These are phyloP conservation scores for Rhizopogon salebrosus DNA, from an alignment of 768 basidiomycete species.

Conservation along the genomic window DNA sequence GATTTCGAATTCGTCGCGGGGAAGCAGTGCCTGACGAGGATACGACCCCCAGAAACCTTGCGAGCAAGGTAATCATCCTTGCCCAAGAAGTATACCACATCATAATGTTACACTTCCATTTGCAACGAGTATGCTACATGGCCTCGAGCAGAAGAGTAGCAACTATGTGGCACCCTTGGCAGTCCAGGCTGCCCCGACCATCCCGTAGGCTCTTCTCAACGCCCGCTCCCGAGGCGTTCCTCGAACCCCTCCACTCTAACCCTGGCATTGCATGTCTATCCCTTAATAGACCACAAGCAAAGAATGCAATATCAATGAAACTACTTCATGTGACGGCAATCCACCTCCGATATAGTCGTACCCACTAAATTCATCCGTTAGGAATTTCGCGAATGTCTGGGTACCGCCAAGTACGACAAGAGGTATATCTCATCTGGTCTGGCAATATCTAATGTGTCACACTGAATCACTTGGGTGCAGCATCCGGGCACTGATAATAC, in stretches of 20 bases:
- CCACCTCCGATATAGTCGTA: slow-evolving; percentile 3
- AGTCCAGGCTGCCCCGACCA: background rate
- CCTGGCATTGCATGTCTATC: slow-evolving; percentile 69
- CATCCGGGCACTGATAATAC: slow-evolving; percentile 76
- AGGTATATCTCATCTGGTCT: slow-evolving; percentile 35
- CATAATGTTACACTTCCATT: background rate
- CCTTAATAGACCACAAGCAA: slow-evolving; percentile 78
- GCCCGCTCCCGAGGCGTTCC: slow-evolving; percentile 29
- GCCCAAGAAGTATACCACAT: too few species aligned
- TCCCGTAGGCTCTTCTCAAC: slow-evolving; percentile 16
- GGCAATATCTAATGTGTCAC: background rate
- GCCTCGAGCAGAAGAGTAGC: too few species aligned
- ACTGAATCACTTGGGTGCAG: slow-evolving; percentile 27
- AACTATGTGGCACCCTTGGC: background rate
- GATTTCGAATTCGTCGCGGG: too few species aligned
- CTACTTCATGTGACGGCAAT: slow-evolving; percentile 54
- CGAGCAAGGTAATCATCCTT: too few species aligned
- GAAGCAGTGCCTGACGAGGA: too few species aligned
- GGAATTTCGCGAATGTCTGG: slow-evolving; percentile 70
- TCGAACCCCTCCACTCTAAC: slow-evolving; percentile 48
- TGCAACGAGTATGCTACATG: background rate
- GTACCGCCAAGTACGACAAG: slow-evolving; percentile 61
- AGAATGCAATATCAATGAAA: slow-evolving; percentile 79
- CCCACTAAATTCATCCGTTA: slow-evolving; percentile 22
- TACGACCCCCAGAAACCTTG: too few species aligned